Conservation (phyloP, 2,329 filamentous ascomycete genomes). For the Penicillium sp. region DNA sequence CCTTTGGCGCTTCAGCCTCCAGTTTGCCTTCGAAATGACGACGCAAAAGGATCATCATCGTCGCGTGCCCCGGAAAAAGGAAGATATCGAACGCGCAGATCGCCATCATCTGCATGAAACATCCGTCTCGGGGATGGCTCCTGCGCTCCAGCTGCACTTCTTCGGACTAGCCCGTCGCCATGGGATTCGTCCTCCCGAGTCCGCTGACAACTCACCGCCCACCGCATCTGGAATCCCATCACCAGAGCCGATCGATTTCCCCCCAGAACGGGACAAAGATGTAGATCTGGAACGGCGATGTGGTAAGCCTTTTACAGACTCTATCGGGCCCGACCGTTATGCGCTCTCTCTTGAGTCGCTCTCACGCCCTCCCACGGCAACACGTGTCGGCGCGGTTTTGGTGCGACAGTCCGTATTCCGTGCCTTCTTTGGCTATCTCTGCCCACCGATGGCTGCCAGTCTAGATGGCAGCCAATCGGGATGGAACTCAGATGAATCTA, state of each 20-base stretch:
- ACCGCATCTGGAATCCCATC: not conserved
- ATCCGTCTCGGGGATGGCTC: not conserved
- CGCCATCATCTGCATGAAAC: not conserved
- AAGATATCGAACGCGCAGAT: conserved; percentile 10
- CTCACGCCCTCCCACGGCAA: not conserved
- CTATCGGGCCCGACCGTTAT: conserved; percentile 13
- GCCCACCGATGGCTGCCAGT: no score
- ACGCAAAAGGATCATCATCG: conserved; percentile 11
- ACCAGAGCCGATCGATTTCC: conserved; percentile 5
- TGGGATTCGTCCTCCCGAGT: not conserved
- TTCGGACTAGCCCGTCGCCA: not conserved
- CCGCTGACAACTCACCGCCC: no score
- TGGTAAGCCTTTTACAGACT: conserved; percentile 16
- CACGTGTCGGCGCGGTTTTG: conserved; percentile 7
- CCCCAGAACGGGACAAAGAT: conserved; percentile 3
- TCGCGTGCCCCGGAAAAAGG: conserved; percentile 12
- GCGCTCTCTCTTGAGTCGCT: conserved; percentile 6
- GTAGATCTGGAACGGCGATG: conserved; percentile 7
- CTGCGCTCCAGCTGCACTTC: conserved; percentile 1
- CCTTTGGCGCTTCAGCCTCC: conserved; percentile 9
- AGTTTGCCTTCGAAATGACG: conserved; percentile 10
- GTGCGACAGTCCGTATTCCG: conserved; percentile 10
- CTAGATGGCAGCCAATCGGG: no score
- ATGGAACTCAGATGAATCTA: no score
- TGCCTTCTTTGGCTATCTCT: conserved; percentile 14